Base-by-base conservation (phyloP, 2,329 filamentous ascomycete species). In the Fusarium newnesense region DNA sequence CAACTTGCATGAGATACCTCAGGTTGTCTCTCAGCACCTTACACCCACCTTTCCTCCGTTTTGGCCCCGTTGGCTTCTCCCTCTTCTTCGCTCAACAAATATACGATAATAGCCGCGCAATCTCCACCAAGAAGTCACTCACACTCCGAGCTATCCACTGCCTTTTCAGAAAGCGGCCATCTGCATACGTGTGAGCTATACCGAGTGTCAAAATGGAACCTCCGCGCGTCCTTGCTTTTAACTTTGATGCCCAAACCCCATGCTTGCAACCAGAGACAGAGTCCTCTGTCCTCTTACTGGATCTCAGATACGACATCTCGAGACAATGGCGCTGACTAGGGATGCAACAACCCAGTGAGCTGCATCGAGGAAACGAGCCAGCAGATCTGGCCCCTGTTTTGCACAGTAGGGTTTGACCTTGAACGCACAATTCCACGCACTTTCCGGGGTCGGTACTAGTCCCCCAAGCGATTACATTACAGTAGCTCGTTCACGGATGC, bases 261-360 rank as follows among this genome's bases (percentile, higher is more conserved):
- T 26, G 40, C 30, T 50, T 71, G 49, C 10, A 46, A 42, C 9
- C 26, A 62, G 32, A 63, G 28, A 43, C 49, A 43, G 37, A 34
- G 37, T 30, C 34, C 43, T 50, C 36, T 50, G 21, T 15, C 40
- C 32, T 26, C 54, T 24, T 36, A 49, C 60, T 64, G 42, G 60
- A 67, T 19, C 39, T 44, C 34, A 49, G 30, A 40, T 63, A 54
- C 49, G 47, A 63, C 46, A 53, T 53, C 40, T 47, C 42, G 54
- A 70, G 69, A 62, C 69, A 47, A 68, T 73, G 67, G 61, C 72
- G 72, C 63, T 53, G 47, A 52, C 49, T 68, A 62, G 46, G 39
- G 37, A 44, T 59, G 67, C 58, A 64, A 58, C 56, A 58, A 49
- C 50, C 61, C 53, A 67, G 47, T 12, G 40, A 54, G 44, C 44